Conservation (phyloP, 371 early-diverging fungal species). For the Mortierella sp. region DNA sequence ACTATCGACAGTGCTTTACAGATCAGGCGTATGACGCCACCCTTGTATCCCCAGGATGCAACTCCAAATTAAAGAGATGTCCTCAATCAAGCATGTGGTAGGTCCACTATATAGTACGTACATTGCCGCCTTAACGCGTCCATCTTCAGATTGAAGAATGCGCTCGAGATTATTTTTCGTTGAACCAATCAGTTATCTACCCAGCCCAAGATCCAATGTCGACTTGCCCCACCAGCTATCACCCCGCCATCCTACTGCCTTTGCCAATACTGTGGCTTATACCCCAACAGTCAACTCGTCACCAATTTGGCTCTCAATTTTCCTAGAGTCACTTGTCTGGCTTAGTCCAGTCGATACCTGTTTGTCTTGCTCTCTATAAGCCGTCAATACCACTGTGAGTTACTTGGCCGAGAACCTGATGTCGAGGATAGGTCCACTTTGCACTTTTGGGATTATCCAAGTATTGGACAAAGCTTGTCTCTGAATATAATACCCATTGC, state of each 20-base stretch:
- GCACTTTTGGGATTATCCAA: slow-evolving; percentile 43
- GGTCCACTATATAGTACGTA: slow-evolving; percentile 13
- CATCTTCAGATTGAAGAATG: slow-evolving; percentile 38
- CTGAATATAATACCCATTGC: slow-evolving; percentile 24
- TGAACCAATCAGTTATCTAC: slow-evolving; percentile 30
- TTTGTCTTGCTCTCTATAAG: slow-evolving; percentile 36
- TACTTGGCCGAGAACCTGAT: slow-evolving; percentile 33
- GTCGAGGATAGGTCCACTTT: slow-evolving; percentile 28
- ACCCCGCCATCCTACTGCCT: slow-evolving; percentile 31
- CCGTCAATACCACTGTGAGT: slow-evolving; percentile 20
- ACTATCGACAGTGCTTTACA: slow-evolving; percentile 34
- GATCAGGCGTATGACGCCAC: slow-evolving; percentile 35
- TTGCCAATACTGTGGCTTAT: slow-evolving; percentile 13
- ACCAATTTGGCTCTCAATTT: slow-evolving; percentile 26
- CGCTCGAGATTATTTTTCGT: slow-evolving; percentile 39
- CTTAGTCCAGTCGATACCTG: slow-evolving; percentile 25
- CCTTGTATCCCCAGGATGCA: slow-evolving; percentile 26
- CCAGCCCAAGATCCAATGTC: slow-evolving; percentile 19
- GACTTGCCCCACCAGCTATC: slow-evolving; percentile 16
- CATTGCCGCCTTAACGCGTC: slow-evolving; percentile 27
- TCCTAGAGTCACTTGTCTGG: slow-evolving; percentile 15
- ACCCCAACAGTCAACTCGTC: slow-evolving; percentile 16
- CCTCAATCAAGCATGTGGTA: slow-evolving; percentile 21
- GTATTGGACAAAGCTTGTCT: slow-evolving; percentile 34
- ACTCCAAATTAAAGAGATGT: slow-evolving; percentile 29